Conservation (phyloP, 495 filamentous ascomycete genomes). For the Podospora sp. region DNA sequence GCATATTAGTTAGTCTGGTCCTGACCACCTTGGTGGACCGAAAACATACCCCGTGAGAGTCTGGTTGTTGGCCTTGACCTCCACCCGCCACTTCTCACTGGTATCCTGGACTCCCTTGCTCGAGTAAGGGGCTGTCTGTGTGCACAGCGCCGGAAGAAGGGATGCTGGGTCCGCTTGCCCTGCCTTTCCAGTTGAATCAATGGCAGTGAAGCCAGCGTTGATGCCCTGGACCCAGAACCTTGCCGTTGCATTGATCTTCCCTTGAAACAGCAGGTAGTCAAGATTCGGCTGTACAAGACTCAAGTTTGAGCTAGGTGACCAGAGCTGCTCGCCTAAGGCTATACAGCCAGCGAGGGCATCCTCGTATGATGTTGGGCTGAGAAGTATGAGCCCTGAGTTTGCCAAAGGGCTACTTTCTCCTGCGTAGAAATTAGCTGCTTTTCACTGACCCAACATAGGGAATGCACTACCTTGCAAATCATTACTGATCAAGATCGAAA, state of each 20-base stretch:
- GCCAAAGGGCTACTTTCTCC: conserved; percentile 41
- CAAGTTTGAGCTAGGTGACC: conserved; percentile 39
- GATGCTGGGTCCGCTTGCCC: conserved; percentile 8
- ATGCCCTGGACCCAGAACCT: conserved; percentile 44
- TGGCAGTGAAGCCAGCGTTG: conserved; percentile 20
- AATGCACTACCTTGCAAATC: conserved; percentile 42
- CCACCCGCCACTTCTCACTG: conserved; percentile 46
- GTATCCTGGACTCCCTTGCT: conserved; percentile 42
- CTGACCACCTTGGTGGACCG: not conserved
- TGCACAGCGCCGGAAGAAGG: conserved; percentile 44
- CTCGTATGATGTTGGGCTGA: conserved; percentile 31
- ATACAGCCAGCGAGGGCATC: conserved; percentile 37
- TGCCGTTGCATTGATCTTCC: conserved; percentile 23
- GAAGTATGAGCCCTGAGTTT: conserved; percentile 45
- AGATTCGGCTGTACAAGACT: conserved; percentile 43
- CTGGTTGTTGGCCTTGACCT: conserved; percentile 47
- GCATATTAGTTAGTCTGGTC: not conserved
- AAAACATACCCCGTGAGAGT: conserved; percentile 44
- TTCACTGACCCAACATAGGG: not conserved
- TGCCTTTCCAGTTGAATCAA: conserved; percentile 34
- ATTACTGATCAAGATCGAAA: conserved; percentile 44
- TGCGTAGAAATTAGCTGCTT: conserved; percentile 25
- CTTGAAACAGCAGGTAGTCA: conserved; percentile 43
- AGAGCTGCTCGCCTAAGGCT: conserved; percentile 48
- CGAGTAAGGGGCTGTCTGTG: conserved; percentile 51